A percentile compares a stretch with the other conserved stretches of the same genome.
These are phyloP conservation scores for Heracleum sosnowskyi DNA, from an alignment of 129 eudicot species.

Conservation along the genomic window DNA sequence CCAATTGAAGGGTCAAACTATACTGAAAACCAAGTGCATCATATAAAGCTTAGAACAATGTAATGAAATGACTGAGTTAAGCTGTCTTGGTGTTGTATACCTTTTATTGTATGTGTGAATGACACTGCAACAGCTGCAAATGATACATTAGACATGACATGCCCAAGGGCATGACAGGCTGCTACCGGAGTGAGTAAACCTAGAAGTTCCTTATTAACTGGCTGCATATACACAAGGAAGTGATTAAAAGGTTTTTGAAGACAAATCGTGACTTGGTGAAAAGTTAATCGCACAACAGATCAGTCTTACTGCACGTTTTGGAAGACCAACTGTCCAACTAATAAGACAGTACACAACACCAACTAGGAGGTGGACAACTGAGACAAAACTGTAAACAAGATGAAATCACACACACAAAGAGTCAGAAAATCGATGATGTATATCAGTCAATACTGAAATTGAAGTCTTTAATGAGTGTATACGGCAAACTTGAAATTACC, in stretches of 20 bases:
- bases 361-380: constrained; percentile 59
- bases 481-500: background rate
- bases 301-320: constrained; percentile 59
- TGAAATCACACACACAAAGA: background rate
- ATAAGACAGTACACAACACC: constrained; percentile 52
- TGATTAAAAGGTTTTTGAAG: constrained; percentile 1
- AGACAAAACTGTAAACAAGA: constrained; percentile 42
- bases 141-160: constrained; percentile 62
- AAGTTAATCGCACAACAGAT: background rate
- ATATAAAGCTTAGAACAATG: background rate
- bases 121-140: constrained; percentile 71
- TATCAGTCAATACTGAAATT: background rate
- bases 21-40: background rate
- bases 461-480: background rate
- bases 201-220: constrained; percentile 38
- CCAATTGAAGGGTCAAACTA: background rate
- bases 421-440: background rate
- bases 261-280: background rate
- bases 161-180: constrained; percentile 58
- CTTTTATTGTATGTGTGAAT: constrained; percentile 59
- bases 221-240: constrained; percentile 24
- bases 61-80: background rate
- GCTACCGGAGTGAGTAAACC: constrained; percentile 54
- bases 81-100: constrained; percentile 5
- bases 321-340: constrained; percentile 54